Evolutionary conservation across 2,329 filamentous ascomycete species (phyloP).

Genomic region (Lachnellula occidentalis): DNA sequence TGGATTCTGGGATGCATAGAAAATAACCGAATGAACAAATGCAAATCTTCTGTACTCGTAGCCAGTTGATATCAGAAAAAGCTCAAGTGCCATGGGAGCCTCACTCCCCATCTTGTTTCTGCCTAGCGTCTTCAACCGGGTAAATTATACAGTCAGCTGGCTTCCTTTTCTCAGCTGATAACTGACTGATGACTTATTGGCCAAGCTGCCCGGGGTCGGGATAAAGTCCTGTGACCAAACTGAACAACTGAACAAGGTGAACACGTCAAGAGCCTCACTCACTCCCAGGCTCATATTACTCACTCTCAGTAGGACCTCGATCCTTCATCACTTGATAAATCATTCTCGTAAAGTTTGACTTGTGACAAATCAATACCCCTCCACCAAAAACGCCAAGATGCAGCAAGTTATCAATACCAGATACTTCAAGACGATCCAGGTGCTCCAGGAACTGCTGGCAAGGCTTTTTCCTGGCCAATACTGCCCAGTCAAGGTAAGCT

Average conservation of each 20-base stretch:
- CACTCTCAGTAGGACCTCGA: background rate
- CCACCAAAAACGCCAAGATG: background rate
- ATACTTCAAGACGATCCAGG: background rate
- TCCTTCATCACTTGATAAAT: background rate
- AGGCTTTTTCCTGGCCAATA: slow-evolving; percentile 6
- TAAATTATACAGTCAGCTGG: too few species aligned
- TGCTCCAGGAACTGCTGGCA: background rate
- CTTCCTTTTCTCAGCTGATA: too few species aligned
- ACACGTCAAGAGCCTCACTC: background rate
- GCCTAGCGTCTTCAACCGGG: too few species aligned
- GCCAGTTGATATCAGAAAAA: too few species aligned
- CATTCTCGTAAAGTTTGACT: background rate
- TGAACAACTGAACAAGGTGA: background rate
- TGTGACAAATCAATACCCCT: background rate
- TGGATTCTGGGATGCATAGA: too few species aligned
- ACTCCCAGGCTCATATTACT: background rate
- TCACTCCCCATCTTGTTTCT: too few species aligned
- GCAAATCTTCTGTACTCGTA: too few species aligned
- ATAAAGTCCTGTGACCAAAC: too few species aligned
- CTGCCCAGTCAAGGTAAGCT: background rate
- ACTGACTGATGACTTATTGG: too few species aligned
- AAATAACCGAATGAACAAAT: too few species aligned
- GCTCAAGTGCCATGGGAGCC: too few species aligned
- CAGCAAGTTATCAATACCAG: slow-evolving; percentile 1
- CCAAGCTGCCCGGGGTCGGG: too few species aligned